Evolutionary conservation across 371 early-diverging fungal species (phyloP).

Genomic region (Lichtheimia corymbifera): DNA sequence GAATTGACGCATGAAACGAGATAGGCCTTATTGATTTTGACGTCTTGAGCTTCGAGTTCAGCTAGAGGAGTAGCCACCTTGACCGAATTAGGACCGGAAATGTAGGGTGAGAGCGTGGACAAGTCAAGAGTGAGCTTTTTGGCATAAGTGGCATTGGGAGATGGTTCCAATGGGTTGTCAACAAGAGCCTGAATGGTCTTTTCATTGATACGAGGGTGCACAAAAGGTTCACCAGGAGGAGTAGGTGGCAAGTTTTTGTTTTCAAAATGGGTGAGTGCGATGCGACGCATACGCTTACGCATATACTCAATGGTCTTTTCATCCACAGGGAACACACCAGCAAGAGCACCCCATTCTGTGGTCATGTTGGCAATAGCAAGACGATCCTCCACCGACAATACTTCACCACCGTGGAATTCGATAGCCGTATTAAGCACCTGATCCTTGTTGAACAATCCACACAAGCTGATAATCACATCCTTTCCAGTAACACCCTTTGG

Average conservation of each 20-base stretch:
- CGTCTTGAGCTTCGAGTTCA: slow-evolving; percentile 67
- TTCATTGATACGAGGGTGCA: slow-evolving; percentile 76
- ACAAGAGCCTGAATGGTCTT: slow-evolving; percentile 58
- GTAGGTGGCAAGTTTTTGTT: slow-evolving; percentile 47
- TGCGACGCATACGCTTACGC: slow-evolving; percentile 60
- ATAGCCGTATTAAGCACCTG: slow-evolving; percentile 94
- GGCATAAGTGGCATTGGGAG: slow-evolving; percentile 75
- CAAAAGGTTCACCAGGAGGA: slow-evolving; percentile 43
- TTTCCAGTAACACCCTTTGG: slow-evolving; percentile 90
- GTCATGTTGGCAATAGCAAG: slow-evolving; percentile 97
- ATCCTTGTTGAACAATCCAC: slow-evolving; percentile 82
- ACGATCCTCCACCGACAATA: slow-evolving; percentile 83
- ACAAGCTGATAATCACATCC: slow-evolving; percentile 92
- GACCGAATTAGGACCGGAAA: slow-evolving; percentile 94
- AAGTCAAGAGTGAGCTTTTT: slow-evolving; percentile 90
- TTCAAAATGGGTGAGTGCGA: slow-evolving; percentile 55
- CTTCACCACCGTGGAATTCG: slow-evolving; percentile 84
- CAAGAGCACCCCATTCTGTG: slow-evolving; percentile 98
- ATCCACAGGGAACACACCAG: slow-evolving; percentile 94
- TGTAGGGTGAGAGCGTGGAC: slow-evolving; percentile 80
- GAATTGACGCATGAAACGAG: slow-evolving; percentile 95
- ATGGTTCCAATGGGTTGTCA: slow-evolving; percentile 58
- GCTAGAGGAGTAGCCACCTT: slow-evolving; percentile 83
- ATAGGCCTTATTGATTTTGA: slow-evolving; percentile 92
- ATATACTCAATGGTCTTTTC: slow-evolving; percentile 73